Evolutionary conservation across 768 basidiomycete genomes (phyloP).

Genomic region (Suillus subaureus): DNA sequence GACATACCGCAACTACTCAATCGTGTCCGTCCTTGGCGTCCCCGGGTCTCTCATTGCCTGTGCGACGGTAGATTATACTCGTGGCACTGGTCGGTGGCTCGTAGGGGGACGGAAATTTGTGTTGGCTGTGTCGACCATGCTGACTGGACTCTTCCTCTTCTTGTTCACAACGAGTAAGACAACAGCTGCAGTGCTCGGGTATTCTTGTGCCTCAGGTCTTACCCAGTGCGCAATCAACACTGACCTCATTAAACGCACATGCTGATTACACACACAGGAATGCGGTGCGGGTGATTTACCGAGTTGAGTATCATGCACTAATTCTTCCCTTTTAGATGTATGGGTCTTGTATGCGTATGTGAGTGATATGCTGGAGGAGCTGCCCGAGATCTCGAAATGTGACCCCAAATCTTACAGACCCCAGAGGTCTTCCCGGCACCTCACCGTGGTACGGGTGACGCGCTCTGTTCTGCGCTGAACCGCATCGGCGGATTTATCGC

Average conservation of each 20-base stretch:
- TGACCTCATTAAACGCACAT: neutral
- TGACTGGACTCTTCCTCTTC: conserved; percentile 52
- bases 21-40: conserved; percentile 48
- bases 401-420: conserved; percentile 27
- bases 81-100: conserved; percentile 33
- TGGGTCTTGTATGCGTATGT: conserved; percentile 54
- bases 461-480: conserved; percentile 50
- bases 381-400: neutral
- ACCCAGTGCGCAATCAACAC: conserved; percentile 37
- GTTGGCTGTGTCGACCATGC: conserved; percentile 45
- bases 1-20: conserved; percentile 52
- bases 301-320: neutral
- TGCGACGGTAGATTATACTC: conserved; percentile 46
- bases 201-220: conserved; percentile 45
- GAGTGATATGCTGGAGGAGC: neutral
- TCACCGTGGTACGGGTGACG: conserved; percentile 58
- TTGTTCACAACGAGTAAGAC: conserved; percentile 52
- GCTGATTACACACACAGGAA: conserved; percentile 25
- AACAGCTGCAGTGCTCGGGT: conserved; percentile 43
- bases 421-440: conserved; percentile 62
- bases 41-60: conserved; percentile 52
- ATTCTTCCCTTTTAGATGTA: conserved; percentile 42
- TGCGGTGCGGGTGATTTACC: conserved; percentile 31
- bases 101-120: conserved; percentile 50
- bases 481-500: conserved; percentile 49